Evolutionary conservation across 129 eudicot genomes (phyloP).

Genomic region (Gnaphalium uliginosum): DNA sequence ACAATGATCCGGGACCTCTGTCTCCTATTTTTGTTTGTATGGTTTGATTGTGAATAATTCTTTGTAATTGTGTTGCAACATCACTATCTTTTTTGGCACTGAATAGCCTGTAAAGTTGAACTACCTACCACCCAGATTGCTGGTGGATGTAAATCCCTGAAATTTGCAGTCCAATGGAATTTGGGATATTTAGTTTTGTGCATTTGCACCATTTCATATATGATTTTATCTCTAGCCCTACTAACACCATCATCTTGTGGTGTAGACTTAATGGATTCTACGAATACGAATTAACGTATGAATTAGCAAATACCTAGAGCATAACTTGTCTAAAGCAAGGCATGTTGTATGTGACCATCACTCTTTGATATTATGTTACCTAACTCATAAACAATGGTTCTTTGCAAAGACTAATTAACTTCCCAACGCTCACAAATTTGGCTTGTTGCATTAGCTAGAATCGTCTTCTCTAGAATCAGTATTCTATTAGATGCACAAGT

Average conservation of each 20-base stretch:
- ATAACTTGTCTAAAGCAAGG: not conserved
- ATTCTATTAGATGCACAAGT: slow-evolving; percentile 9
- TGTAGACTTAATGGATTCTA: not conserved
- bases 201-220: slow-evolving; percentile 22
- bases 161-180: slow-evolving; percentile 45
- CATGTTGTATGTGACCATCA: not conserved
- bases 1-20: slow-evolving; percentile 75
- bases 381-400: not conserved
- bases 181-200: slow-evolving; percentile 31
- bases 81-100: slow-evolving; percentile 31
- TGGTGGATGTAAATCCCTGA: slow-evolving; percentile 61
- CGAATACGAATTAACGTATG: not conserved
- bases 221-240: slow-evolving; percentile 5
- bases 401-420: not conserved
- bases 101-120: slow-evolving; percentile 33
- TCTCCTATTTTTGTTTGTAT: slow-evolving; percentile 59
- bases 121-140: slow-evolving; percentile 48
- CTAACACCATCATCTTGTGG: slow-evolving; percentile 10
- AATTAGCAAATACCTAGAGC: not conserved
- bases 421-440: not conserved
- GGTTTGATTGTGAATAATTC: slow-evolving; percentile 31
- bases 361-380: not conserved
- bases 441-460: not conserved
- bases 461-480: slow-evolving; percentile 15
- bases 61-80: slow-evolving; percentile 25